A percentile compares a stretch with the other conserved stretches of the same genome.
Conservation (phyloP, 805 yeast genomes). For the Zygoascus ofunaensis region DNA sequence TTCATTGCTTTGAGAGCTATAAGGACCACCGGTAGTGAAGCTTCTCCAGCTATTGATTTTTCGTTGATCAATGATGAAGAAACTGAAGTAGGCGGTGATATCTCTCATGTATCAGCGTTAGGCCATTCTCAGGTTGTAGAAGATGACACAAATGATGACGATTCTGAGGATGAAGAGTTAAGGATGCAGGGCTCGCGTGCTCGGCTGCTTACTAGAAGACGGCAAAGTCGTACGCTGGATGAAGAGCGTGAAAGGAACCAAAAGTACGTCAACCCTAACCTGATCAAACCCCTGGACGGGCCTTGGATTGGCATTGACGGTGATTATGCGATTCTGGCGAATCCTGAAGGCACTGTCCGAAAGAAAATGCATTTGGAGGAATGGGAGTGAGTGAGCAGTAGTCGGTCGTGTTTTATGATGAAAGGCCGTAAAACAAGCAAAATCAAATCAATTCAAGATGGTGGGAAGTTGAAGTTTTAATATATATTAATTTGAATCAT, state of each 20-base stretch:
- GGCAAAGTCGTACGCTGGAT: constrained; percentile 50
- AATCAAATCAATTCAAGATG: no score
- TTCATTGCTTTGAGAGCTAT: constrained; percentile 85
- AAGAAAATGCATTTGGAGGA: constrained; percentile 32
- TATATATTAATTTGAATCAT: no score
- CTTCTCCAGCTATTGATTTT: constrained; percentile 2
- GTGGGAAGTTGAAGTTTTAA: no score
- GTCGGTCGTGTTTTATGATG: background rate
- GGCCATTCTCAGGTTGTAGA: no score
- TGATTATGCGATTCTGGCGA: constrained; percentile 42
- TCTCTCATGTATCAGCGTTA: constrained; percentile 1
- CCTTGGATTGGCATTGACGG: constrained; percentile 71
- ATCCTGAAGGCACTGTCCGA: constrained; percentile 33
- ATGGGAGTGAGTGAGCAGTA: constrained; percentile 38
- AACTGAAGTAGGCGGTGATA: constrained; percentile 1
- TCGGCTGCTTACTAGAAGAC: constrained; percentile 12
- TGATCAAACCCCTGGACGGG: constrained; percentile 65
- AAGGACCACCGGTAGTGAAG: constrained; percentile 24
- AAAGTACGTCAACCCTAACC: constrained; percentile 68
- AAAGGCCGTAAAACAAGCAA: no score
- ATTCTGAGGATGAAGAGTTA: background rate
- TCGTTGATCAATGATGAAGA: background rate
- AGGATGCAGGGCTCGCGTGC: background rate
- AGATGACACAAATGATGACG: constrained; percentile 7
- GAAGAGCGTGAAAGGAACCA: constrained; percentile 65